Conservation (phyloP, 306 rosid species). For the Prunus campanulata region DNA sequence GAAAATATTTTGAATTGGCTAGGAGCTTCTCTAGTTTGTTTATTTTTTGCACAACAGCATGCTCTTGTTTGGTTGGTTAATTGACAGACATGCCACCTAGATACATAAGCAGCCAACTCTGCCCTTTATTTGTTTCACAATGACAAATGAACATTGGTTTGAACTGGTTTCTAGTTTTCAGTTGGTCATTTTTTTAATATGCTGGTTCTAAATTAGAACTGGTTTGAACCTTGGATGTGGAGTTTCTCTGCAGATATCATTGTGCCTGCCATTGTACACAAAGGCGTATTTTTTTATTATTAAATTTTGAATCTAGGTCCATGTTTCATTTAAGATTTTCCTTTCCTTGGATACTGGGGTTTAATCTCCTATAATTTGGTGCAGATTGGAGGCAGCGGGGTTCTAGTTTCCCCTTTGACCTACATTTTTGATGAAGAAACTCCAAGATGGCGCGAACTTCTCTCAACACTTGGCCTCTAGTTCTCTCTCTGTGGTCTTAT, state of each 20-base stretch:
- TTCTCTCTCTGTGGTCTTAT: neutral
- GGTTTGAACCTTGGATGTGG: neutral
- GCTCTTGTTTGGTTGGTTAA: neutral
- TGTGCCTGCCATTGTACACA: neutral
- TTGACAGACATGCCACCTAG: no score
- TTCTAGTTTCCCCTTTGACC: slow-evolving; percentile 89
- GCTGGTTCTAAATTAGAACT: neutral
- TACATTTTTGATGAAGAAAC: slow-evolving; percentile 97
- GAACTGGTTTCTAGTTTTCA: neutral
- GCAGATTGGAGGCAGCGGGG: slow-evolving; percentile 98
- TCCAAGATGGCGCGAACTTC: slow-evolving; percentile 88
- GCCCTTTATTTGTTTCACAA: neutral
- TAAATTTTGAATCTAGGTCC: neutral
- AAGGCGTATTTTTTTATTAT: neutral
- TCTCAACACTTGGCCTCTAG: slow-evolving; percentile 65
- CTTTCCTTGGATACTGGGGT: neutral
- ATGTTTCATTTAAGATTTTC: neutral
- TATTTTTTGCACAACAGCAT: neutral
- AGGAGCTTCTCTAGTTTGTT: neutral
- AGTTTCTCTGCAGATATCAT: neutral
- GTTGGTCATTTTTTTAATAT: neutral
- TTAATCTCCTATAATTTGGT: slow-evolving; percentile 15
- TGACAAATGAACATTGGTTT: neutral
- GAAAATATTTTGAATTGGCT: neutral
- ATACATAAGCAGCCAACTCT: neutral